Percentiles rank a stretch among this genome's conserved stretches.
These are phyloP conservation scores for Cladosporium cucumerinum DNA, from an alignment of 2,329 filamentous ascomycete genomes.

Conservation along the genomic window DNA sequence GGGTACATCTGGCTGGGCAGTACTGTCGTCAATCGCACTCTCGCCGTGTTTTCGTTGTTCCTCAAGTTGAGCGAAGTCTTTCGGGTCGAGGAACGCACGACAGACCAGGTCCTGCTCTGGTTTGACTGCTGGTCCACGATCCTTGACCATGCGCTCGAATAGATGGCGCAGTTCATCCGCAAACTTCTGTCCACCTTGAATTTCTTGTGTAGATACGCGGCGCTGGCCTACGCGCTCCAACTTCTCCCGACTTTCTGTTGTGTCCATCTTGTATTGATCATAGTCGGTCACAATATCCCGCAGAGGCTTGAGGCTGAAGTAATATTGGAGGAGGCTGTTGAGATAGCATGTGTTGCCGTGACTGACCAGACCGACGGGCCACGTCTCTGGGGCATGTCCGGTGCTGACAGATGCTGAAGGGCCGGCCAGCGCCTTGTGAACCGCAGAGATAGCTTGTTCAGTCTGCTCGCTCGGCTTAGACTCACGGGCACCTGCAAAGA, in stretches of 20 bases:
- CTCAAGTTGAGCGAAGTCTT: conserved; percentile 27
- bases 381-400: conserved; percentile 33
- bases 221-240: conserved; percentile 73
- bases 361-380: conserved; percentile 84
- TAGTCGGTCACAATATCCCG: conserved; percentile 77
- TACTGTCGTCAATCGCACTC: conserved; percentile 21
- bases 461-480: conserved; percentile 32
- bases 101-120: conserved; percentile 37
- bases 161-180: conserved; percentile 34
- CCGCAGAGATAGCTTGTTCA: conserved; percentile 33
- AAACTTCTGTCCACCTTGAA: conserved; percentile 36
- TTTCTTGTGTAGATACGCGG: conserved; percentile 47
- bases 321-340: conserved; percentile 93
- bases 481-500: conserved; percentile 25
- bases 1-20: background rate
- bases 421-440: conserved; percentile 28
- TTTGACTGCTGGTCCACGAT: conserved; percentile 28
- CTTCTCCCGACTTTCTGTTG: conserved; percentile 60
- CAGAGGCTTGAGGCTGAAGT: conserved; percentile 82
- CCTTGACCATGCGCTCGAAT: conserved; percentile 38
- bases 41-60: conserved; percentile 18
- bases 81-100: conserved; percentile 33
- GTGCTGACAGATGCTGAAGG: background rate
- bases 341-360: conserved; percentile 98
- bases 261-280: conserved; percentile 65